Conservation (phyloP, 345 rosid species). For the Eucalyptus viminalis region DNA sequence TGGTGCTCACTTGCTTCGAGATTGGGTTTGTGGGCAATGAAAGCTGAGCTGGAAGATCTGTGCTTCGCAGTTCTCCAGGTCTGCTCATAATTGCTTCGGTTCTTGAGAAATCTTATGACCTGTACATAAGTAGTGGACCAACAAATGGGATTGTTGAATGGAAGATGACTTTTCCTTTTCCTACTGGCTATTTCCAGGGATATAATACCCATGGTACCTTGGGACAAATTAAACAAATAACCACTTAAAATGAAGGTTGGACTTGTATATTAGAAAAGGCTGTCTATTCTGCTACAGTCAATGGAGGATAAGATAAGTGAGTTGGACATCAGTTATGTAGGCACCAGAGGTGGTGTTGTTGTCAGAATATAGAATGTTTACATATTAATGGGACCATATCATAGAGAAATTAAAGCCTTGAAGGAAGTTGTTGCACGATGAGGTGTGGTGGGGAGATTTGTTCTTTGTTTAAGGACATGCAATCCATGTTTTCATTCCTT, state of each 20-base stretch:
- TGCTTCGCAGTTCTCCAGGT: constrained; percentile 81
- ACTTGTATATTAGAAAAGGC: neutral
- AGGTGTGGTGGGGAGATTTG: neutral
- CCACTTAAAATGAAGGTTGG: neutral
- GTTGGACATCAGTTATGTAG: neutral
- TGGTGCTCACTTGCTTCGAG: constrained; percentile 82
- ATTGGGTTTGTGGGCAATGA: constrained; percentile 72
- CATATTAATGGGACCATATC: neutral
- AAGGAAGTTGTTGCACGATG: neutral
- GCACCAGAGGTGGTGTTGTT: neutral
- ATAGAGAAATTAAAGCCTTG: neutral
- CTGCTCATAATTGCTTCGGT: neutral
- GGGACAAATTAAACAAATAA: neutral
- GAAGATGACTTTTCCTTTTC: neutral
- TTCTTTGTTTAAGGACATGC: neutral
- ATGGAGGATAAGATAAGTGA: neutral
- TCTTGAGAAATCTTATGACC: neutral
- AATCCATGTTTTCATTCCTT: neutral
- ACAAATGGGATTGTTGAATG: neutral
- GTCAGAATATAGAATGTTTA: neutral
- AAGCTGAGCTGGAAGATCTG: constrained; percentile 63
- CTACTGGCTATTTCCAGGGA: neutral
- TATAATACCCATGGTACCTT: too few relatives aligned
- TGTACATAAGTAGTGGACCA: neutral
- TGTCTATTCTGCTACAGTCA: neutral